phyloP scores from a whole-genome alignment of 345 rosid species.

The Pugionium cornutum region DNA sequence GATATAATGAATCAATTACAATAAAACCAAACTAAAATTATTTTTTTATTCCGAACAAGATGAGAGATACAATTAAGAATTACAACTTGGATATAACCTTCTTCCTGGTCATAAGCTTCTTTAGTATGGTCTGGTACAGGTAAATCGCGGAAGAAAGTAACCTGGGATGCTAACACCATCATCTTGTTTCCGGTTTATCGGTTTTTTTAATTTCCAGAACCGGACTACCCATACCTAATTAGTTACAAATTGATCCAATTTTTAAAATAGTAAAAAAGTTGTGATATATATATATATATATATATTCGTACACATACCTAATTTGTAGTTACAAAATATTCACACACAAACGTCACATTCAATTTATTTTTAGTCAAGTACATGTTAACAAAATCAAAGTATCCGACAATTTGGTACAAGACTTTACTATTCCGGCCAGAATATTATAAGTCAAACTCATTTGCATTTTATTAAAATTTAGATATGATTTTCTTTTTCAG shows the following conservation, averaged over 20 bases:
- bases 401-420: slow-evolving; percentile 1
- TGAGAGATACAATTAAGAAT: neutral
- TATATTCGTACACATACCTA: too few relatives aligned
- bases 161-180: slow-evolving; percentile 64
- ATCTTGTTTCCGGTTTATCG: slow-evolving; percentile 42
- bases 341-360: too few relatives aligned
- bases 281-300: too few relatives aligned
- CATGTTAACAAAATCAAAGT: slow-evolving; percentile 20
- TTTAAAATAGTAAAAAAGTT: too few relatives aligned
- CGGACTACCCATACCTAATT: slow-evolving; percentile 85
- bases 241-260: neutral
- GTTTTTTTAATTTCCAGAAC: slow-evolving; percentile 56
- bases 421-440: neutral
- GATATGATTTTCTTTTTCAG: neutral
- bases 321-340: too few relatives aligned
- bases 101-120: slow-evolving; percentile 53
- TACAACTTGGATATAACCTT: slow-evolving; percentile 43
- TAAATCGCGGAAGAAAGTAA: slow-evolving; percentile 68
- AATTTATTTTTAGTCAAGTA: neutral
- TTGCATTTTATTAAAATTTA: neutral
- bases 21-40: too few relatives aligned
- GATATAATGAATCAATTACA: too few relatives aligned
- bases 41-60: too few relatives aligned
- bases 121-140: slow-evolving; percentile 65
- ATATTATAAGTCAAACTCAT: too few relatives aligned